Conservation (phyloP, 441 rosid species). For the Pelargonium cotyledonis region DNA sequence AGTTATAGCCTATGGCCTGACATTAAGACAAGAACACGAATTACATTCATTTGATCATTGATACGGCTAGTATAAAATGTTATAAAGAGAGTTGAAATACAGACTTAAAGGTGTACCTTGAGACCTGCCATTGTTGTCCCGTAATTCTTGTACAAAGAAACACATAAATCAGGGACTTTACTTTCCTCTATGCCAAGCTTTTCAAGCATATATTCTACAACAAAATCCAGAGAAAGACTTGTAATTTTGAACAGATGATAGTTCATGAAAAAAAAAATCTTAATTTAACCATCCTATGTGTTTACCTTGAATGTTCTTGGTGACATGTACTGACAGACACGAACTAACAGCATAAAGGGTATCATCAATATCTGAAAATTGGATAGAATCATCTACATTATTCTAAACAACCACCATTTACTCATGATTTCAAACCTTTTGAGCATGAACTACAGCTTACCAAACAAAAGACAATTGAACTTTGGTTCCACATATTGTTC, state of each 20-base stretch:
- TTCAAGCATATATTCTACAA: constrained; percentile 51
- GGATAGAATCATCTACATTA: not conserved
- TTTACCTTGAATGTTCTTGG: constrained; percentile 64
- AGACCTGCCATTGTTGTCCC: constrained; percentile 91
- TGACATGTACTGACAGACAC: constrained; percentile 49
- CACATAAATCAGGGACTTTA: constrained; percentile 58
- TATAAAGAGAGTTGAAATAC: not conserved
- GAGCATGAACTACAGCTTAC: constrained; percentile 32
- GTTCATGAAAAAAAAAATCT: not conserved
- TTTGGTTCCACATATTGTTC: constrained; percentile 29
- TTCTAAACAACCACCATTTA: not conserved
- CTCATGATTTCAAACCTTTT: not conserved
- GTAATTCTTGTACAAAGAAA: constrained; percentile 60
- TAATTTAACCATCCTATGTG: not conserved
- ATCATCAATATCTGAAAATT: constrained; percentile 70
- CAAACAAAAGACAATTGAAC: constrained; percentile 80
- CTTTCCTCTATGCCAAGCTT: constrained; percentile 55
- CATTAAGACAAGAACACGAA: constrained; percentile 7
- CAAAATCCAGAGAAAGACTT: not conserved
- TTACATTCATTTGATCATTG: constrained; percentile 1
- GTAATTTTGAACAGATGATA: constrained; percentile 2
- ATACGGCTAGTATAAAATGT: not conserved
- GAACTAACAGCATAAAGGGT: constrained; percentile 69
- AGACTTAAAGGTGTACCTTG: constrained; percentile 37
- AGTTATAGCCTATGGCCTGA: constrained; percentile 70